These are phyloP conservation scores for Xylariaceae sp. DNA, from an alignment of 2,329 filamentous ascomycete genomes.

Conservation along the genomic window DNA sequence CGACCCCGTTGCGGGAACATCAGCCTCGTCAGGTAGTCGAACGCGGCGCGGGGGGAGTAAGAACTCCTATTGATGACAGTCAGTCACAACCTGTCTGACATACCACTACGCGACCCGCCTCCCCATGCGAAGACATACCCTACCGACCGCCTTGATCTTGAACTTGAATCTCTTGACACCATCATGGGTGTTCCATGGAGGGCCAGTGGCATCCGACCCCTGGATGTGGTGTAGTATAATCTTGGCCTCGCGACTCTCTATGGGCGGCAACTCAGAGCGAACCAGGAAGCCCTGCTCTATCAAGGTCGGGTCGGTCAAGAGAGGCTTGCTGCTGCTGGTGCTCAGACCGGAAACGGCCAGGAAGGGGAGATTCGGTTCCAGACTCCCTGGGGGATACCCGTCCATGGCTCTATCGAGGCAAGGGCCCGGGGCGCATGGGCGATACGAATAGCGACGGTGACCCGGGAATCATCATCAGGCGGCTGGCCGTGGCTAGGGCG, in stretches of 20 bases:
- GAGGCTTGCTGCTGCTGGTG: conserved; percentile 32
- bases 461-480: no score
- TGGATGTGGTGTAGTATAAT: conserved; percentile 60
- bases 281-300: conserved; percentile 54
- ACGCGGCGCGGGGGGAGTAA: conserved; percentile 51
- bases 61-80: conserved; percentile 48
- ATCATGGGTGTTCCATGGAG: conserved; percentile 60
- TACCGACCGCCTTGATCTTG: conserved; percentile 65
- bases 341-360: conserved; percentile 73
- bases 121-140: conserved; percentile 53
- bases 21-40: conserved; percentile 43
- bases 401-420: conserved; percentile 57
- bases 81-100: no score
- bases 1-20: conserved; percentile 37
- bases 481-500: no score
- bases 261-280: conserved; percentile 60
- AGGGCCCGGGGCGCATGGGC: no score
- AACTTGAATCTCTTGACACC: conserved; percentile 50
- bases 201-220: conserved; percentile 53
- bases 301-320: conserved; percentile 39
- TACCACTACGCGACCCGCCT: not conserved
- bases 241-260: conserved; percentile 58
- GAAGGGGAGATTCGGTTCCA: conserved; percentile 81
- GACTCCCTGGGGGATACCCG: conserved; percentile 69
- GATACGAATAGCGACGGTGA: no score